Percentiles rank a stretch among this genome's conserved stretches.
These are phyloP conservation scores for Colletotrichum sp. DNA, from an alignment of 2,329 filamentous ascomycete genomes.

Conservation along the genomic window DNA sequence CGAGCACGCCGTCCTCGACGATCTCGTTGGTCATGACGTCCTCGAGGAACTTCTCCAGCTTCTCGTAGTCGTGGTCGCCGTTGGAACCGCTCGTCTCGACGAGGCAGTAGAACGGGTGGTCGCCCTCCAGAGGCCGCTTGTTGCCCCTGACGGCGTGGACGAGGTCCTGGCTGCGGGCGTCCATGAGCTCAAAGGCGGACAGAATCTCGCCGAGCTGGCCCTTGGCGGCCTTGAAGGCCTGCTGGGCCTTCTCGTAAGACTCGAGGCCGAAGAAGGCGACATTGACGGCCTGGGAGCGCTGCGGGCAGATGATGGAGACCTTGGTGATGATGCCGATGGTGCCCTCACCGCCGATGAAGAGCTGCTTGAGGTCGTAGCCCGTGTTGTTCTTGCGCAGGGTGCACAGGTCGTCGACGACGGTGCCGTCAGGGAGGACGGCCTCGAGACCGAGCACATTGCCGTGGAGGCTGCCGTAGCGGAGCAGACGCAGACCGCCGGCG, in stretches of 20 bases:
- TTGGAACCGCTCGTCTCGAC: slow-evolving; percentile 97
- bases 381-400: slow-evolving; percentile 98
- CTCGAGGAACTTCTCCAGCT: slow-evolving; percentile 89
- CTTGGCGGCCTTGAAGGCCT: slow-evolving; percentile 89
- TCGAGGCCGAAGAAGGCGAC: slow-evolving; percentile 93
- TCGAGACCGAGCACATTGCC: slow-evolving; percentile 92
- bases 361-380: slow-evolving; percentile 94
- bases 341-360: slow-evolving; percentile 95
- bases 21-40: slow-evolving; percentile 89
- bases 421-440: slow-evolving; percentile 92
- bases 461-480: slow-evolving; percentile 94
- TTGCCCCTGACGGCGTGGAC: slow-evolving; percentile 77
- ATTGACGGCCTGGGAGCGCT: slow-evolving; percentile 85
- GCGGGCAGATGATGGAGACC: slow-evolving; percentile 87
- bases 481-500: slow-evolving; percentile 85
- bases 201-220: slow-evolving; percentile 90
- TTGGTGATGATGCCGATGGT: slow-evolving; percentile 95
- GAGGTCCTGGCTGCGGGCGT: slow-evolving; percentile 79
- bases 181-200: slow-evolving; percentile 98
- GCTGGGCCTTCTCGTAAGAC: slow-evolving; percentile 87
- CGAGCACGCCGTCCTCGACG: slow-evolving; percentile 87
- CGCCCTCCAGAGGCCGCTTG: slow-evolving; percentile 80
- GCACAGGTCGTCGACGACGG: slow-evolving; percentile 86
- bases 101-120: slow-evolving; percentile 94
- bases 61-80: slow-evolving; percentile 89